These are phyloP conservation scores for Artemisia tridentata DNA, from an alignment of 129 eudicot genomes.

Conservation along the genomic window DNA sequence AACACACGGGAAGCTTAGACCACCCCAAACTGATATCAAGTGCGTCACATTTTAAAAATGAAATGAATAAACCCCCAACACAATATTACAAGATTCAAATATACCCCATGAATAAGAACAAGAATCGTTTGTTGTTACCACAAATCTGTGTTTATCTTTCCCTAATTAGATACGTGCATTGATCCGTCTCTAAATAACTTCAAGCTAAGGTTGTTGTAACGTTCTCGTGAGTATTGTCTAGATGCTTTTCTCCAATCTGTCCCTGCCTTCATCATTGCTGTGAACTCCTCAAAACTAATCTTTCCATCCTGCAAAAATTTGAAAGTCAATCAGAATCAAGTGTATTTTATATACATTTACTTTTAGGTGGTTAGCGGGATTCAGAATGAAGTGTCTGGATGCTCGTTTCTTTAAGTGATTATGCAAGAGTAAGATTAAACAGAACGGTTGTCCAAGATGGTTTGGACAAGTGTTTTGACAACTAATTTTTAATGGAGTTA, in stretches of 20 bases:
- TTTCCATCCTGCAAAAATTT: constrained; percentile 55
- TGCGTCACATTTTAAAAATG: constrained; percentile 20
- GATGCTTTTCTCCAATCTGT: constrained; percentile 97
- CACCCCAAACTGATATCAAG: neutral
- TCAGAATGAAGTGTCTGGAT: neutral
- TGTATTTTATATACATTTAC: neutral
- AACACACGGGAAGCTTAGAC: constrained; percentile 22
- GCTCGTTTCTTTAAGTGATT: no score
- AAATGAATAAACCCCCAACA: constrained; percentile 29
- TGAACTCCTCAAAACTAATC: constrained; percentile 80
- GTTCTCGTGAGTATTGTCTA: constrained; percentile 78
- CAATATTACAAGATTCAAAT: constrained; percentile 15
- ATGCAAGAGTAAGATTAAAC: no score
- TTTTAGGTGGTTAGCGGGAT: neutral
- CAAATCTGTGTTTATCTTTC: constrained; percentile 13
- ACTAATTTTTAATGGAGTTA: no score
- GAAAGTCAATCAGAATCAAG: neutral
- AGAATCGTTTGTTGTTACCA: constrained; percentile 17
- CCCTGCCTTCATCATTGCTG: constrained; percentile 88
- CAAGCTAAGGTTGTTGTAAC: constrained; percentile 76
- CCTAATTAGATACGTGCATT: constrained; percentile 19
- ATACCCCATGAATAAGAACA: constrained; percentile 16
- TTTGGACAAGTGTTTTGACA: no score
- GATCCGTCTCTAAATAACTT: constrained; percentile 77
- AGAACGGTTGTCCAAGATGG: no score